Base-by-base conservation (phyloP, 306 rosid genomes). In the Glycine soja region DNA sequence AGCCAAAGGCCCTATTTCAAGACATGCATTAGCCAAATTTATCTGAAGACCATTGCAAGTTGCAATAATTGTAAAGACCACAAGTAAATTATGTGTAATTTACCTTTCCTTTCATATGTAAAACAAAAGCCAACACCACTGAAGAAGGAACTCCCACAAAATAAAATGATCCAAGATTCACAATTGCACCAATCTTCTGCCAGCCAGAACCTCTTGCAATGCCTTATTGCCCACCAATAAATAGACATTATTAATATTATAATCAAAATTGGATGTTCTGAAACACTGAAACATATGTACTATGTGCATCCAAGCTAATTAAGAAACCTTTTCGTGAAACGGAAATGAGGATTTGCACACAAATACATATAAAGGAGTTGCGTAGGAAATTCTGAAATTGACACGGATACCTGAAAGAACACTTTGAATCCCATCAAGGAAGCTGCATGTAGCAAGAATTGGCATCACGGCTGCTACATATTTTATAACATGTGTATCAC, bases 401-500 rank as follows among this genome's bases (percentile, higher is more conserved):
- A 51, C 32, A 14, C 34, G 50, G 32, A 65, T 81, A 81, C 80
- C 84, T 74, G 84, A 81, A 53, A 81, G 75, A 3, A 15, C 84
- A 53, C 75, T 81, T 74, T 81, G 84, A 32, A 74, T 74, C 18
- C 75, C 74, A 81, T 74, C 84, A n/a, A 81, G 70, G 85, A 81
- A 81, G 69, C 57, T 38, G 36, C 67, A 19, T 47, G 48, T 15
- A 30, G 74, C 84, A 52, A 80, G 66, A 62, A 80, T 82, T 0
- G 93, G 92, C 89, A 91, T 63, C 32, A 51, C 61, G 73, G 46
- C 43, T 59, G 72, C 65, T 6, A 79, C 77, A 70, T 58, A 76
- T 46, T 69, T 74, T 61, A 88, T 69, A 71, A 88, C 89, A 81
- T 89, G 84, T 79, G 6, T n/a, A 57, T 88, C 90, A 16, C 73